phyloP scores from a whole-genome alignment of 371 early-diverging fungal genomes.

The Dinochytrium kinnereticum region DNA sequence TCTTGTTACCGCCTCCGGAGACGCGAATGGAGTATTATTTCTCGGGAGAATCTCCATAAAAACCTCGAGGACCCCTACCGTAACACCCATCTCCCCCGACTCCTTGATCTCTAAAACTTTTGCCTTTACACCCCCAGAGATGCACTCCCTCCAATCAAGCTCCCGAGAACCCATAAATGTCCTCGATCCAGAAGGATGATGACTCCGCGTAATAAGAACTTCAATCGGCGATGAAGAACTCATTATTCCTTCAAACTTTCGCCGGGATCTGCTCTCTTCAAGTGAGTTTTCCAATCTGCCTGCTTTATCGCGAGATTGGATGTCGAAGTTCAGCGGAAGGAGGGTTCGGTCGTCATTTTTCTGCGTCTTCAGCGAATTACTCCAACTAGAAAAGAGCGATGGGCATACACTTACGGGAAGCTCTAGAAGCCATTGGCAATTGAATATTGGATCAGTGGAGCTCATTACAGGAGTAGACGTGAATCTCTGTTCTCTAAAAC shows the following conservation, averaged over 20 bases:
- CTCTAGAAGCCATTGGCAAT: slow-evolving; percentile 37
- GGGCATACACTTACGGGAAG: slow-evolving; percentile 30
- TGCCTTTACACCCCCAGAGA: slow-evolving; percentile 16
- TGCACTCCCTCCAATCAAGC: slow-evolving; percentile 27
- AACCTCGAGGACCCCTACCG: slow-evolving; percentile 32
- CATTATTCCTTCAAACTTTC: not conserved
- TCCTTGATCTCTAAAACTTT: slow-evolving; percentile 34
- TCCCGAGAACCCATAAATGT: slow-evolving; percentile 25
- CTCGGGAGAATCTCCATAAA: slow-evolving; percentile 32
- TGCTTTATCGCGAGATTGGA: not conserved
- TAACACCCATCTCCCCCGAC: slow-evolving; percentile 34
- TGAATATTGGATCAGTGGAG: slow-evolving; percentile 42
- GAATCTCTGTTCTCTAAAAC: slow-evolving; percentile 27
- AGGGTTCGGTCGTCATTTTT: not conserved
- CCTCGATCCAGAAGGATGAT: slow-evolving; percentile 25
- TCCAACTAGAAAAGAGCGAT: not conserved
- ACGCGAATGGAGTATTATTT: slow-evolving; percentile 1
- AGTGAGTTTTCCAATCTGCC: not conserved
- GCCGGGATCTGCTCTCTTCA: not conserved
- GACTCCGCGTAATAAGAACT: slow-evolving; percentile 31
- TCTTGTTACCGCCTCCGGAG: slow-evolving; percentile 29
- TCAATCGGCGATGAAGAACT: not conserved
- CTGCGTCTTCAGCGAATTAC: not conserved
- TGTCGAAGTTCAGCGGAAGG: not conserved
- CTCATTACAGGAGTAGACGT: slow-evolving; percentile 34